Percentiles rank a stretch among this genome's conserved stretches.
Conservation (phyloP, 257 asterid genomes). For the Nicotiana attenuata region DNA sequence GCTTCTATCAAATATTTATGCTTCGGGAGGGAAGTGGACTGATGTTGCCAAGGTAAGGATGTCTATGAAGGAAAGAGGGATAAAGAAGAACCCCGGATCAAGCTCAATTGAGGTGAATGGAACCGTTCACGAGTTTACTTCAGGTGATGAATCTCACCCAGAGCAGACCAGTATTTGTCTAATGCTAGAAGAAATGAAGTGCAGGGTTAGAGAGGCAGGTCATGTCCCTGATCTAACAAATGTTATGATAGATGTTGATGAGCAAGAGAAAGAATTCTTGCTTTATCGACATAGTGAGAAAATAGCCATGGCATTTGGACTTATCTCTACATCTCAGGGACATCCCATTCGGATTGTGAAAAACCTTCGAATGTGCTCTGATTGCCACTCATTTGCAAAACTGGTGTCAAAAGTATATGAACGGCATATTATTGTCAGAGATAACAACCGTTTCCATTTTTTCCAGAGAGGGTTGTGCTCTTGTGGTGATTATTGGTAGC, state of each 20-base stretch:
- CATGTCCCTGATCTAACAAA: conserved; percentile 39
- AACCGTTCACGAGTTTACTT: conserved; percentile 43
- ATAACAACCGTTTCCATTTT: conserved; percentile 51
- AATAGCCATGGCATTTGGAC: conserved; percentile 50
- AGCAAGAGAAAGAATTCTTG: conserved; percentile 42
- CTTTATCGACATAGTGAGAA: conserved; percentile 52
- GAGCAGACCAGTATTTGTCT: conserved; percentile 14
- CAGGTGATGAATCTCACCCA: conserved; percentile 32
- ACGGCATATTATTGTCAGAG: conserved; percentile 36
- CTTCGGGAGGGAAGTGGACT: conserved; percentile 44
- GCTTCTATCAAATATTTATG: conserved; percentile 46
- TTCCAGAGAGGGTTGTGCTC: conserved; percentile 46
- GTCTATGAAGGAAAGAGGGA: conserved; percentile 44
- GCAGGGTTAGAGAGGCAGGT: conserved; percentile 36
- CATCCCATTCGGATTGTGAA: conserved; percentile 36
- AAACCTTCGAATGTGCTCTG: conserved; percentile 56
- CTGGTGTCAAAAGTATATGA: conserved; percentile 37
- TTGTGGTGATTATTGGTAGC: conserved; percentile 53
- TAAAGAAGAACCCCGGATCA: conserved; percentile 46
- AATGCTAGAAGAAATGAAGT: conserved; percentile 48
- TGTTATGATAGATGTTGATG: conserved; percentile 40
- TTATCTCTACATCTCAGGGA: conserved; percentile 31
- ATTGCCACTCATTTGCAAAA: conserved; percentile 51
- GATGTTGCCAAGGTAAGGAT: conserved; percentile 46
- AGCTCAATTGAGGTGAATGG: conserved; percentile 50